Evolutionary conservation across 2,329 filamentous ascomycete genomes (phyloP), one percentile per base, ranked within the genome.

Genomic region (Sarocladiaceae sp.): DNA sequence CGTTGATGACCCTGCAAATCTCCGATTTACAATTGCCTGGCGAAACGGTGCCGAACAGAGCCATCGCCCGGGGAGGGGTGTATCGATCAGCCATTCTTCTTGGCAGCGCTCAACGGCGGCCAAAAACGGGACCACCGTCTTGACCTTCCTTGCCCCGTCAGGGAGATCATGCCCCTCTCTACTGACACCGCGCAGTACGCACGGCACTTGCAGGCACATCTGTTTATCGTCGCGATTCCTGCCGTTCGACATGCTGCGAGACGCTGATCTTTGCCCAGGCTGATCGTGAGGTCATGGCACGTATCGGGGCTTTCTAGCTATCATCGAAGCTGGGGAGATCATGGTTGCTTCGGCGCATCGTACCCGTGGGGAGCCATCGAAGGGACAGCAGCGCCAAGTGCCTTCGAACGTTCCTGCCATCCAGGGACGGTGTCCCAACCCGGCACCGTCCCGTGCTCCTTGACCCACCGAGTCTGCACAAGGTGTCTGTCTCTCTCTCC

Each of bases 101-200:
- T 44, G 40, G 40, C 40, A 26, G 23, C 23, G 23, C 40, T 44
- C 26, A 22, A 48, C 44, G 44, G 44, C 26, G 44, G 44, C 44
- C 44, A 48, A 4, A 33, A 31, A 33, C 44, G 44, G 44, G 28
- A 48, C n/a, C 17, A 28, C 25, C 44, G 44, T 48, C 44, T 33
- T 48, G 7, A 5, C 18, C 13, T 15, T n/a, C 22, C 40, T 7
- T n/a, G n/a, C n/a, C n/a, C n/a, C n/a, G n/a, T n/a, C n/a, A n/a
- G n/a, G n/a, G n/a, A n/a, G n/a, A n/a, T n/a, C n/a, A n/a, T n/a
- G n/a, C n/a, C n/a, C n/a, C n/a, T n/a, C n/a, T n/a, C n/a, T n/a
- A n/a, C n/a, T n/a, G n/a, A n/a, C n/a, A n/a, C n/a, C n/a, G n/a
- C n/a, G n/a, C n/a, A n/a, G n/a, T n/a, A n/a, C n/a, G n/a, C n/a